Base-by-base conservation (phyloP, 352 stramenopile species). In the Phytophthora boehmeriae region DNA sequence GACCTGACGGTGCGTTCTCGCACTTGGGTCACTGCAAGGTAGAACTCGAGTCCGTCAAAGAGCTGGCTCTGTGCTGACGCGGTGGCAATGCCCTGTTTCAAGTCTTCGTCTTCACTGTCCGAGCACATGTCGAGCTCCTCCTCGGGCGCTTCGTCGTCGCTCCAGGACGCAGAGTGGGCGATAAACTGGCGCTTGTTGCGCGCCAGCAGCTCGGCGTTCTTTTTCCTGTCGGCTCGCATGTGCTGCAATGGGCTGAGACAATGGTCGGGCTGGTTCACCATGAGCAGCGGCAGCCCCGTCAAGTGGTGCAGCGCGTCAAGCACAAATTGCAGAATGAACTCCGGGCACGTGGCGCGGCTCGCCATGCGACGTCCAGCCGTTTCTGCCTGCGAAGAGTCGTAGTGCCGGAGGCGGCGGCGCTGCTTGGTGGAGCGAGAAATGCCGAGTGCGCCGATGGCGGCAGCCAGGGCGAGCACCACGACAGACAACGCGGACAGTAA, bases 1-100 rank as follows among this genome's bases (percentile, higher is more conserved):
- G 70, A 73, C 25, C 47, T 45, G 10, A 81, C 75, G 5, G 70
- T 78, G 10, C 59, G 32, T 10, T 69, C 39, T 27, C 76, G 73
- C 2, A 90, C 67, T 30, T 72, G 60, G 30, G 51, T 78, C 19
- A 92, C 68, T n/a, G 72, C 68, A 11, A 73, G 59, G 69, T 90
- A 92, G 59, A 90, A 92, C 47, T 88, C 46, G n/a, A 92, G 50
- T 2, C 82, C 82, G 30, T 89, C 78, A 14, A 87, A 80, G 39
- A 84, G 61, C 43, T 71, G 53, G 27, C 39, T 55, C 25, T 72
- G 64, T 27, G 60, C 45, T 65, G 63, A 53, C 23, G 10, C 64
- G 34, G 23, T 16, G 1, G 9, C 25, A 30, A 30, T 30, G 0
- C 58, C 25, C 14, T 68, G 54, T 14, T 25, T 58, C 3, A 71